These are phyloP conservation scores for Mycena venus DNA, from an alignment of 768 basidiomycete genomes.

Conservation along the genomic window DNA sequence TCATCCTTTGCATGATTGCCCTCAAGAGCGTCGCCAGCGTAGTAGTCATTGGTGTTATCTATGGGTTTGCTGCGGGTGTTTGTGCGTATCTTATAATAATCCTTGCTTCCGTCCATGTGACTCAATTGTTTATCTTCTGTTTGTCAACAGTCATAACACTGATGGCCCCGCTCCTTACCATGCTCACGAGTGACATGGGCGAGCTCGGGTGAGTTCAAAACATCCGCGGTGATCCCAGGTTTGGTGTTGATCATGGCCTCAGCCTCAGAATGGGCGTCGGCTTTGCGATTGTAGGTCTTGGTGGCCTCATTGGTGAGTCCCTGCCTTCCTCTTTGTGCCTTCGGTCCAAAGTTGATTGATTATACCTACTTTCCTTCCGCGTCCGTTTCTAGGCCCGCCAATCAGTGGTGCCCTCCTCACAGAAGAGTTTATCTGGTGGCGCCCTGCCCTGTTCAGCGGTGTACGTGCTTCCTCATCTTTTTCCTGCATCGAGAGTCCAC, in stretches of 20 bases:
- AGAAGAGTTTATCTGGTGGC: too few relatives aligned
- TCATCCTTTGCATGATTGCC: constrained; percentile 53
- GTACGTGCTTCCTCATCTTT: too few relatives aligned
- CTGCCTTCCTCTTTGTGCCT: neutral
- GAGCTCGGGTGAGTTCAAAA: constrained; percentile 50
- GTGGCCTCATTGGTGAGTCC: neutral
- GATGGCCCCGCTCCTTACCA: constrained; percentile 44
- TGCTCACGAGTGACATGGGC: constrained; percentile 44
- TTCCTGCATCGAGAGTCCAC: too few relatives aligned
- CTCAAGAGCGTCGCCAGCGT: constrained; percentile 36
- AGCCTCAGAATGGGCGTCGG: constrained; percentile 43
- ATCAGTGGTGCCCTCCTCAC: neutral
- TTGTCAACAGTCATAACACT: constrained; percentile 43
- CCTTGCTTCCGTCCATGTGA: too few relatives aligned
- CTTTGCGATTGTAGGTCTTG: constrained; percentile 18
- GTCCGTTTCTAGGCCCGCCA: neutral
- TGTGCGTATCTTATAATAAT: too few relatives aligned
- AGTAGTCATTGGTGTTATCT: constrained; percentile 42
- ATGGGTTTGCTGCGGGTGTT: constrained; percentile 49
- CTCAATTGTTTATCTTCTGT: too few relatives aligned
- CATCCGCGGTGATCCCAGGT: neutral
- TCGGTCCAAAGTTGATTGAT: too few relatives aligned
- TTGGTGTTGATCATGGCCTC: neutral
- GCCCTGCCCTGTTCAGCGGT: too few relatives aligned
- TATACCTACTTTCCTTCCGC: too few relatives aligned